Base-by-base conservation (phyloP, 1,139 yeast genomes). In the Pichia sp. region DNA sequence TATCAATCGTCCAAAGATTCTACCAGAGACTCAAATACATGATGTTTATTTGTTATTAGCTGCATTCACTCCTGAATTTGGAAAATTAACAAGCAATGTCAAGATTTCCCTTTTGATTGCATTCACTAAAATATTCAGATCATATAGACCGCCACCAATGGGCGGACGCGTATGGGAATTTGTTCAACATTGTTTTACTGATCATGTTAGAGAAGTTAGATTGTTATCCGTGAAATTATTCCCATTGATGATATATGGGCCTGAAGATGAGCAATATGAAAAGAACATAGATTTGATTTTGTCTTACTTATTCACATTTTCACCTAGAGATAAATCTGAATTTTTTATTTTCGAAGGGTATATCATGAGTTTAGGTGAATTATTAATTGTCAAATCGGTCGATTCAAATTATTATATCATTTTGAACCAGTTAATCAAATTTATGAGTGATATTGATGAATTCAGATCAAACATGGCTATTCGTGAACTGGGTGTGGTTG, bases 361-460 rank as follows among this genome's bases (percentile, higher is more conserved):
- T 0, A 71, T 85, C 3, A 67, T 73, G 56, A 73, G 84, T 0
- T 75, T 86, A 70, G 79, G 83, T 2, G 85, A 80, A 46, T 57
- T 85, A 36, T 83, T 86, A 0, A 68, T 75, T 2, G 70, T 79
- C 0, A 72, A 80, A 8, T 72, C 74, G 17, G 42, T 63, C 2
- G 91, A 88, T 2, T 87, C 83, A 46, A 72, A 81, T 62, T 68
- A 84, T 30, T 83, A 82, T 61, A 78, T 77, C 1, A 68, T 84
- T 15, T 67, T 85, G 34, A 72, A 82, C 46, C 78, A 77, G 52
- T 63, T 87, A 34, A 71, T 87, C 11, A 81, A 79, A 46, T 72
- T 77, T 33, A 67, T 88, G 50, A 83, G 85, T 2, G 83, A 81
- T 22, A 58, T 68, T 2, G 81, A 81, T 56, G 78, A 80, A 35